Evolutionary conservation across 2,329 filamentous ascomycete genomes (phyloP), one percentile per base, ranked within the genome.

Genomic region (Penicillium sclerotigenum): DNA sequence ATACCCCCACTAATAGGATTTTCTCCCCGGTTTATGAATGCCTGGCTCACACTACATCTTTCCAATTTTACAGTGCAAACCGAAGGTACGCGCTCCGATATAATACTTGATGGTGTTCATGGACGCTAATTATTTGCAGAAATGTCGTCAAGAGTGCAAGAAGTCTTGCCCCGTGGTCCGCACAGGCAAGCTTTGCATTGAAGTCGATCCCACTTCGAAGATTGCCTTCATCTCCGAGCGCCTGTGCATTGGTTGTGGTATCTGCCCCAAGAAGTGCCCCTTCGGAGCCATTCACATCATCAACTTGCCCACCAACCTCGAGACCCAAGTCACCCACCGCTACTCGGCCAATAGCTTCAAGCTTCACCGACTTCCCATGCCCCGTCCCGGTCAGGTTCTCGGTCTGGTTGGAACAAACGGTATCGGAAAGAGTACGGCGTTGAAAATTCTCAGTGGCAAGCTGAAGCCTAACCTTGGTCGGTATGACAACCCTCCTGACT

Each of bases 301-400:
- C 91, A 99, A 99, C 81, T 81, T 99, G 82, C 94, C 95, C 67
- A 99, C 94, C 75, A 99, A 99, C 79, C 88, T 99, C 77, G 94
- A 99, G 78, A 95, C 89, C 65, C 90, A 97, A 76, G 91, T 99
- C 71, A 97, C 94, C 66, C 95, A 99, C 77, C 89, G 94, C 73
- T 99, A 99, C 82, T 96, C 93, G 53, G 93, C 94, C 75, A 99
- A 99, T 83, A 97, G 92, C 80, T 99, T 99, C 86, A 99, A 99
- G 83, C 86, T 99, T 65, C 94, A 99, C 78, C 87, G 95, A 68
- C 83, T 97, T 71, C 94, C 95, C 56, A 97, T 93, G 84, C 94
- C 94, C 61, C 87, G 94, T 59, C 93, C 94, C 31, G 94, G 94
- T 60, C 91, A 97, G 73, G 95, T 99, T 29, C 80, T 99, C 56